Evolutionary conservation across 2,329 filamentous ascomycete species (phyloP), one percentile per base, ranked within the genome.

Genomic region (Dothiorella sarmentorum): DNA sequence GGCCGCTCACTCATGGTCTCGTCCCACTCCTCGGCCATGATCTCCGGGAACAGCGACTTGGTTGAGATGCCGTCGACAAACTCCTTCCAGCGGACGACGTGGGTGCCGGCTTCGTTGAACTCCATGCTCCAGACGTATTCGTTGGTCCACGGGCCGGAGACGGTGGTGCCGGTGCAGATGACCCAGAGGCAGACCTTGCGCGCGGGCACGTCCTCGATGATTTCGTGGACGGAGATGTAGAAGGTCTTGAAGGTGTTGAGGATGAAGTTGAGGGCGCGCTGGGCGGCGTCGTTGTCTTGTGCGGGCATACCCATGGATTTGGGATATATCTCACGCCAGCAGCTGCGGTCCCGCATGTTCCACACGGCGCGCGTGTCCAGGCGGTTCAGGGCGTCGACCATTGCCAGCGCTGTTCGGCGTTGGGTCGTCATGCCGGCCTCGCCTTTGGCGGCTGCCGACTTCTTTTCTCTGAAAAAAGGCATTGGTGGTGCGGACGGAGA

Each of bases 91-190:
- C 38, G 47, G 10, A 53, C 24, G 38, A 59, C 24, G 15, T 45
- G 29, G 40, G 45, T 59, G 20, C 57, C 57, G 18, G 38, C 26
- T 20, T 59, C 49, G 40, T 59, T 55, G 49, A 59, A 59, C 20
- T 59, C 37, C 37, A 59, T 43, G 22, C 37, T 37, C 45, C 45
- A 55, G n/a, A 59, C 57, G 29, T 55, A 53, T n/a, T 59, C 57
- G 40, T 68, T 68, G 17, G 51, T 35, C 29, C 66, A 68, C 26
- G 60, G 57, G 7, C 66, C 66, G 9, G 67, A 62, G 11, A 59
- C 47, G 29, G 57, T 59, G 20, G 22, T n/a, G 37, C 47, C 57
- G 22, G 38, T 43, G 38, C 37, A 43, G 29, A 24, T 37, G 38
- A 53, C 15, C 57, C 57, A 59, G 15, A 59, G 17, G 40, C 45